A percentile compares a stretch with the other conserved stretches of the same genome.
These are phyloP conservation scores for Lactuca saligna DNA, from an alignment of 129 eudicot genomes.

Conservation along the genomic window DNA sequence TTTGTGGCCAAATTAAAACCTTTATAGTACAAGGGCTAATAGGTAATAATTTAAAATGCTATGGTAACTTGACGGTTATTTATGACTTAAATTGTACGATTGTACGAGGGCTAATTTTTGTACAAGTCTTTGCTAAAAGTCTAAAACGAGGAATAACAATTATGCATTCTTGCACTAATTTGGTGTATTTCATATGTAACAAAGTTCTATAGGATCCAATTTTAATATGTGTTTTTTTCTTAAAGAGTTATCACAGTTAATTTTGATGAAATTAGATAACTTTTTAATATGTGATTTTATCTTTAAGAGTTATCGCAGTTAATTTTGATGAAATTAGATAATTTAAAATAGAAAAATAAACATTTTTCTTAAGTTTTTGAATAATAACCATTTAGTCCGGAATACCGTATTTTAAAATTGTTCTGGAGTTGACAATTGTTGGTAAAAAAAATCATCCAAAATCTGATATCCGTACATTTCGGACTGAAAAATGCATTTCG, in stretches of 20 bases:
- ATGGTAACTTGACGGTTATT: slow-evolving; percentile 2
- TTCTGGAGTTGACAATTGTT: too few relatives aligned
- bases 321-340: too few relatives aligned
- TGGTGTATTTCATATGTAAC: background rate
- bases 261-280: too few relatives aligned
- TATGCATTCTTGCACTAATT: background rate
- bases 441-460: too few relatives aligned
- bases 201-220: background rate
- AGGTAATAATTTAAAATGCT: background rate
- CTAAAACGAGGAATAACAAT: background rate
- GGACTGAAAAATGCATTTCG: too few relatives aligned
- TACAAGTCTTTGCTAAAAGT: background rate
- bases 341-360: too few relatives aligned
- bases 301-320: too few relatives aligned
- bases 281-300: too few relatives aligned
- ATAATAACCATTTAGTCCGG: too few relatives aligned
- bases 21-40: slow-evolving; percentile 13
- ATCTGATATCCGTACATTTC: too few relatives aligned
- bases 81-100: background rate
- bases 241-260: background rate
- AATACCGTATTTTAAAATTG: too few relatives aligned
- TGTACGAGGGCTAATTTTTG: background rate
- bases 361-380: too few relatives aligned
- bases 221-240: background rate
- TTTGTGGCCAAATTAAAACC: slow-evolving; percentile 16